Conservation (phyloP, 2,329 filamentous ascomycete genomes). For the Lithohypha guttulata region DNA sequence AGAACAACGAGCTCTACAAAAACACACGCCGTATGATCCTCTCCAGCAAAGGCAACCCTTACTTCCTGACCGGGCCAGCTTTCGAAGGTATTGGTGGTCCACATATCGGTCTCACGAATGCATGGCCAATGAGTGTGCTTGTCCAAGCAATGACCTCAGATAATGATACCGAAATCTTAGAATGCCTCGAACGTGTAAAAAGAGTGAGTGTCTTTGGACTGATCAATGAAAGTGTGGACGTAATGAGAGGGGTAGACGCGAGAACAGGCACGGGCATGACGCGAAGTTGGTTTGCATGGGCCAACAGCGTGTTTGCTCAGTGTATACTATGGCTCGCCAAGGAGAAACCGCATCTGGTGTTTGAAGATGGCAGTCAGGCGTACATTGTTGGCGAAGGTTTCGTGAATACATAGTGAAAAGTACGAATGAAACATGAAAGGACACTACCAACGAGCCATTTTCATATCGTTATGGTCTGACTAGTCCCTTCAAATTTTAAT, state of each 20-base stretch:
- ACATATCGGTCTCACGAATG: conserved; percentile 70
- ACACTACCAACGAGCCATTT: no score
- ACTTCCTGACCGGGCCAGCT: conserved; percentile 64
- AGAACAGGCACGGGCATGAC: conserved; percentile 53
- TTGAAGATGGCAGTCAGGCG: conserved; percentile 51
- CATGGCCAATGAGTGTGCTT: conserved; percentile 93
- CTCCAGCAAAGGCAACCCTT: conserved; percentile 68
- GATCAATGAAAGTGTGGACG: conserved; percentile 85
- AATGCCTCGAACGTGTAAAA: conserved; percentile 63
- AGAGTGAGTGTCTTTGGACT: conserved; percentile 65
- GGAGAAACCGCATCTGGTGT: conserved; percentile 79
- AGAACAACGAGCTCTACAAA: conserved; percentile 60
- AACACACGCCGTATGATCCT: conserved; percentile 82
- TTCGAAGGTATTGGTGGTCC: conserved; percentile 85
- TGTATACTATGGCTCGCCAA: conserved; percentile 83
- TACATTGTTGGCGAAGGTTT: conserved; percentile 20
- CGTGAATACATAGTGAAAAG: no score
- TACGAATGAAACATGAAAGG: no score
- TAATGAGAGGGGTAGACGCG: conserved; percentile 43
- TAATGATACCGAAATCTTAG: conserved; percentile 63
- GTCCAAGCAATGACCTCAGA: conserved; percentile 84
- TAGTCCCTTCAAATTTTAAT: no score
- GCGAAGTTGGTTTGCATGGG: conserved; percentile 93
- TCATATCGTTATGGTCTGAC: no score
- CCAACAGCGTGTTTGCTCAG: conserved; percentile 89